Evolutionary conservation across 371 early-diverging fungal species (phyloP).

Genomic region (Amoeboaphelidium protococcarum): DNA sequence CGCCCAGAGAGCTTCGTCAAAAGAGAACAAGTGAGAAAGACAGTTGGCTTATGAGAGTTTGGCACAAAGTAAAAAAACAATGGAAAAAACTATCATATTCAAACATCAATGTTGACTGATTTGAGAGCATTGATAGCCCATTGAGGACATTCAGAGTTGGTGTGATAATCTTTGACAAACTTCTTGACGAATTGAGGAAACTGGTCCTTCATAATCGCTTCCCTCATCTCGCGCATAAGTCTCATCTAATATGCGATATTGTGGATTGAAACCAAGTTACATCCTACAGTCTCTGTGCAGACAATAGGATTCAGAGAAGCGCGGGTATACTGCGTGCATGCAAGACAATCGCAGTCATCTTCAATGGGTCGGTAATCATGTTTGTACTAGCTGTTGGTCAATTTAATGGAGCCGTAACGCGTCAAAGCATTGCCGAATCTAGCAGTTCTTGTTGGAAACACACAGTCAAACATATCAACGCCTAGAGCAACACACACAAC

Average conservation of each 20-base stretch:
- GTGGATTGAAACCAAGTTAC: conserved; percentile 64
- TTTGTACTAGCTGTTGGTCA: conserved; percentile 30
- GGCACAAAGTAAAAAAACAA: too few relatives aligned
- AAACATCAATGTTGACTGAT: too few relatives aligned
- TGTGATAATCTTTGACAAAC: conserved; percentile 42
- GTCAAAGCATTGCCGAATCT: conserved; percentile 79
- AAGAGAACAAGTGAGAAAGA: too few relatives aligned
- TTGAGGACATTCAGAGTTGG: conserved; percentile 35
- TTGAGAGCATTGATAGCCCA: conserved; percentile 64
- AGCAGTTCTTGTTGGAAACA: conserved; percentile 87
- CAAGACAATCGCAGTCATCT: conserved; percentile 51
- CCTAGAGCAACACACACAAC: conserved; percentile 80
- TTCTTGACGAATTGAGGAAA: conserved; percentile 51
- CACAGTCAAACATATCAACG: conserved; percentile 92
- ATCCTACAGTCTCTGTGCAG: conserved; percentile 66
- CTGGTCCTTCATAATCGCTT: conserved; percentile 37
- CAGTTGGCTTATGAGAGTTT: too few relatives aligned
- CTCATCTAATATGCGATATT: conserved; percentile 74
- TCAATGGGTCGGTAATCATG: conserved; percentile 49
- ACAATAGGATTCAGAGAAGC: conserved; percentile 45
- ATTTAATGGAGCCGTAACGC: conserved; percentile 38
- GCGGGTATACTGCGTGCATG: conserved; percentile 56
- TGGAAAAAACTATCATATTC: too few relatives aligned
- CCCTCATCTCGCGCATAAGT: conserved; percentile 52
- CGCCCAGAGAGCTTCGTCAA: too few relatives aligned